Evolutionary conservation across 2,329 filamentous ascomycete species (phyloP).

Genomic region (Aspergillus puulaauensis): DNA sequence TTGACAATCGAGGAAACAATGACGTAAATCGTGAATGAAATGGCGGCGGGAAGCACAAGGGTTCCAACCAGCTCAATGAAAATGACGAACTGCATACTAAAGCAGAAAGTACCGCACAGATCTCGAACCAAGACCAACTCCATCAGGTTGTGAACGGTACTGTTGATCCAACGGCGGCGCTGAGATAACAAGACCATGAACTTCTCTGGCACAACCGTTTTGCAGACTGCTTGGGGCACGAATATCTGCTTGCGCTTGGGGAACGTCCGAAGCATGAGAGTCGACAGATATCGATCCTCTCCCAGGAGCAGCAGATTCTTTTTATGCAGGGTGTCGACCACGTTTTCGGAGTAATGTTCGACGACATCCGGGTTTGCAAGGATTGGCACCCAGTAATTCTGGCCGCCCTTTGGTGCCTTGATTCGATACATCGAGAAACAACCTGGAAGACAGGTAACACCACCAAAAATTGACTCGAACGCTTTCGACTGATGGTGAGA

Average conservation of each 20-base stretch:
- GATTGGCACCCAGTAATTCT: constrained; percentile 99
- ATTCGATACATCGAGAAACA: constrained; percentile 99
- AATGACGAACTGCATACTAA: constrained; percentile 99
- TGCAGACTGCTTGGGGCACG: constrained; percentile 97
- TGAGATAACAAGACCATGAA: constrained; percentile 94
- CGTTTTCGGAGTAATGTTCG: constrained; percentile 98
- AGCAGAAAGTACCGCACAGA: constrained; percentile 97
- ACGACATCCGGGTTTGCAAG: constrained; percentile 97
- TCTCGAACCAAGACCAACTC: constrained; percentile 93
- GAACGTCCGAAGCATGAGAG: constrained; percentile 97
- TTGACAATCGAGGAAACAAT: constrained; percentile 82
- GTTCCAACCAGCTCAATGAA: constrained; percentile 95
- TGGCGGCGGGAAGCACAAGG: constrained; percentile 89
- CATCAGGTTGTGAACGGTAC: constrained; percentile 97
- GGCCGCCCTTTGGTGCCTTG: constrained; percentile 95
- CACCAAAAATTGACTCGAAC: constrained; percentile 97
- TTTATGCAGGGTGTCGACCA: constrained; percentile 96
- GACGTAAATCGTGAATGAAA: constrained; percentile 95
- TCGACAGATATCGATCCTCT: constrained; percentile 93
- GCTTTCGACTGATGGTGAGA: constrained; percentile 96
- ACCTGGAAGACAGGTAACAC: constrained; percentile 96
- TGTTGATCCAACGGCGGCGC: constrained; percentile 98
- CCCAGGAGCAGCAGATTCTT: constrained; percentile 91
- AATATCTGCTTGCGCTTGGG: constrained; percentile 99
- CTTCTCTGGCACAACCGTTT: constrained; percentile 90